These are phyloP conservation scores for Mycosphaerella arachidis DNA, from an alignment of 2,329 filamentous ascomycete species.

Conservation along the genomic window DNA sequence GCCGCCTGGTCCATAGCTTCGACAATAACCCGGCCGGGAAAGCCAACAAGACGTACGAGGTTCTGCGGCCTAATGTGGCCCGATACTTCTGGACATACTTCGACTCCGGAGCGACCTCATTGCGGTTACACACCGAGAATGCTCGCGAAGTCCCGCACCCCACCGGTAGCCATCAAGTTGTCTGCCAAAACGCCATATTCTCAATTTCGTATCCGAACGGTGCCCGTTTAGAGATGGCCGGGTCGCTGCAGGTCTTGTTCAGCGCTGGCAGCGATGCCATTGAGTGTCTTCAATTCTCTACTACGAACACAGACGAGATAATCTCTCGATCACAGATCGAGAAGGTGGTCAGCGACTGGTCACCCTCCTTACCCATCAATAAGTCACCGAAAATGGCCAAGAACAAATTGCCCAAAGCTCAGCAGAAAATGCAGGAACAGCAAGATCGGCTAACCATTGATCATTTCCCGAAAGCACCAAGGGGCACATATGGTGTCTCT, in stretches of 20 bases:
- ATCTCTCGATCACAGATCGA: slow-evolving; percentile 63
- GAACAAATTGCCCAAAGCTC: slow-evolving; percentile 39
- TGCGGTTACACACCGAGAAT: slow-evolving; percentile 80
- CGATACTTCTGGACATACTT: slow-evolving; percentile 90
- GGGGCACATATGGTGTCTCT: slow-evolving; percentile 53
- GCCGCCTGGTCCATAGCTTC: slow-evolving; percentile 59
- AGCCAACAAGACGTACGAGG: slow-evolving; percentile 75
- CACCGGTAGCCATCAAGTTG: slow-evolving; percentile 66
- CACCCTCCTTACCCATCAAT: slow-evolving; percentile 42
- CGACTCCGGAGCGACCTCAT: slow-evolving; percentile 75
- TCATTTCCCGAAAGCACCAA: slow-evolving; percentile 43
- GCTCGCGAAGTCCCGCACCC: slow-evolving; percentile 54
- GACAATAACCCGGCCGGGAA: slow-evolving; percentile 27
- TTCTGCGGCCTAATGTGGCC: slow-evolving; percentile 73
- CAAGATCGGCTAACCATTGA: slow-evolving; percentile 43
- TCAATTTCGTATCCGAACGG: slow-evolving; percentile 86
- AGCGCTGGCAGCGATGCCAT: slow-evolving; percentile 69
- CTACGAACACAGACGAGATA: slow-evolving; percentile 74
- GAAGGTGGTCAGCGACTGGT: slow-evolving; percentile 42
- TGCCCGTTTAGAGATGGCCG: slow-evolving; percentile 53
- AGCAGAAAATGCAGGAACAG: slow-evolving; percentile 39
- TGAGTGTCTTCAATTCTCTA: slow-evolving; percentile 78
- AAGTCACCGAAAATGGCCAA: slow-evolving; percentile 54
- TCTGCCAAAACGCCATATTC: slow-evolving; percentile 71
- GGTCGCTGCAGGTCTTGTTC: slow-evolving; percentile 73